Evolutionary conservation across 1,284 basidiomycete genomes (phyloP).

Genomic region (Ustilago xerochloae): DNA sequence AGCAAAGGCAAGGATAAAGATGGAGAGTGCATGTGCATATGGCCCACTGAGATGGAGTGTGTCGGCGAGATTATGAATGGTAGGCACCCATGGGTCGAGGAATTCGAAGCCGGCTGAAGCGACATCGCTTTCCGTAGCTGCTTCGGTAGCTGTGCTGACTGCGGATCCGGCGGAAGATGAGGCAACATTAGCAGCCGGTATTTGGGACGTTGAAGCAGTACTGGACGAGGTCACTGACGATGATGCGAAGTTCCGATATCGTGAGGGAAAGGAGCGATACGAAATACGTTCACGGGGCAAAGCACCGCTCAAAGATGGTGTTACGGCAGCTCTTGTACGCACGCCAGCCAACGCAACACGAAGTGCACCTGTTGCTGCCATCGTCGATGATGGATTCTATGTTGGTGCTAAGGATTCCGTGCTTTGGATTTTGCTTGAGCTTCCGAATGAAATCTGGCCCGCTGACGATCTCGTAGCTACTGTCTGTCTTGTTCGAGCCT

Average conservation of each 20-base stretch:
- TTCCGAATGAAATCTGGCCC: too few relatives aligned
- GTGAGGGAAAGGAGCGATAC: neutral
- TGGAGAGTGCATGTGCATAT: constrained; percentile 73
- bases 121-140: constrained; percentile 4
- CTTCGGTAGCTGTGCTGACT: constrained; percentile 1
- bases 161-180: neutral
- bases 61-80: constrained; percentile 45
- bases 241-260: constrained; percentile 26
- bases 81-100: constrained; percentile 44
- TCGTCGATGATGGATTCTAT: neutral
- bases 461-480: too few relatives aligned
- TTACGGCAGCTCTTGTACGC: constrained; percentile 12
- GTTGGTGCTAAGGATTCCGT: neutral
- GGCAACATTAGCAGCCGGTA: neutral
- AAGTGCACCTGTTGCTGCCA: constrained; percentile 18
- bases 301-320: neutral
- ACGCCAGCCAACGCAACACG: constrained; percentile 20
- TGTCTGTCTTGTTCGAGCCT: too few relatives aligned
- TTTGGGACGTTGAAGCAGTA: neutral
- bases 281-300: neutral
- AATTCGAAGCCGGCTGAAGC: constrained; percentile 42
- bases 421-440: neutral
- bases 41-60: constrained; percentile 46
- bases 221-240: neutral
- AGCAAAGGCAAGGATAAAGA: constrained; percentile 78